A percentile compares a stretch with the other conserved stretches of the same genome.
phyloP scores from a whole-genome alignment of 257 asterid genomes.

The Penstemon barbatus region DNA sequence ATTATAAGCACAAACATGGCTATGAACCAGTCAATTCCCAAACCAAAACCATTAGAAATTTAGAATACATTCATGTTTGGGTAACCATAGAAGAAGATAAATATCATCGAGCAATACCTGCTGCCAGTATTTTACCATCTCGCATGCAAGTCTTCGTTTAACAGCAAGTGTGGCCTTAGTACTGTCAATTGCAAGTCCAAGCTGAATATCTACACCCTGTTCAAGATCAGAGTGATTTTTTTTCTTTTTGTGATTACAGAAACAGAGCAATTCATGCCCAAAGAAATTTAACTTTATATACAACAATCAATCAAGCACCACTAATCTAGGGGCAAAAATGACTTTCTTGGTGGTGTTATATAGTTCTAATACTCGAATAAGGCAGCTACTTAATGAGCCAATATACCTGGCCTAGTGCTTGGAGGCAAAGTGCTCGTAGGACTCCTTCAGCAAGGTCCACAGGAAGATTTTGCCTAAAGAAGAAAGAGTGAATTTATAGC shows the following conservation, averaged over 20 bases:
- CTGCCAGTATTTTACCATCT: conserved; percentile 99
- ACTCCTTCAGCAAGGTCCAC: conserved; percentile 81
- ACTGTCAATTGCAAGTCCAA: conserved; percentile 97
- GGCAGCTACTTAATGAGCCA: conserved; percentile 23
- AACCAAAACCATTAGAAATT: background rate
- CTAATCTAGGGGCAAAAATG: too few relatives aligned
- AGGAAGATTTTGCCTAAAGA: conserved; percentile 55
- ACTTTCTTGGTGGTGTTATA: too few relatives aligned
- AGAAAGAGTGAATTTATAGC: conserved; percentile 30
- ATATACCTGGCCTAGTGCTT: conserved; percentile 75
- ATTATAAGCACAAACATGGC: background rate
- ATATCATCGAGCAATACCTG: conserved; percentile 53
- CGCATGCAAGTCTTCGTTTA: conserved; percentile 96
- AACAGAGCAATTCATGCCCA: too few relatives aligned
- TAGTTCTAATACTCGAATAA: background rate
- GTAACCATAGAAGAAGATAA: conserved; percentile 1
- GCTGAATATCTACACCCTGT: conserved; percentile 99
- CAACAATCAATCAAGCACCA: too few relatives aligned
- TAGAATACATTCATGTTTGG: background rate
- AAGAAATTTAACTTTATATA: too few relatives aligned
- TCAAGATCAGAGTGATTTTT: background rate
- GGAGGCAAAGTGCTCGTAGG: conserved; percentile 73
- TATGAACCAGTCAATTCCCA: background rate
- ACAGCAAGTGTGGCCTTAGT: conserved; percentile 97
- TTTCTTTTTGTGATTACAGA: too few relatives aligned